These are phyloP conservation scores for Suhomyces bokatorum DNA, from an alignment of 1,139 yeast species.

Conservation along the genomic window DNA sequence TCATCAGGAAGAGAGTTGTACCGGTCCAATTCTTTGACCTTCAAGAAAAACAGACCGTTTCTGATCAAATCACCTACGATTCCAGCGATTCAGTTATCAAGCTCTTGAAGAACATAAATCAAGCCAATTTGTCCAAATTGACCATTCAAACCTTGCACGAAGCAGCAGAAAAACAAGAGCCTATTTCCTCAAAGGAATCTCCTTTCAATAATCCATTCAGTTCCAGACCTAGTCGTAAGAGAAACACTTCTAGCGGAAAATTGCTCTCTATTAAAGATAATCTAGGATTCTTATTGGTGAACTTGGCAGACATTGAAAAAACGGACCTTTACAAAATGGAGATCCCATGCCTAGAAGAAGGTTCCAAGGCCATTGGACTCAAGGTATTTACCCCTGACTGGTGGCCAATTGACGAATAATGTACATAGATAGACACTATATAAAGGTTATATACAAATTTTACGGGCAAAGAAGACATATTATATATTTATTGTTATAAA, in stretches of 20 bases:
- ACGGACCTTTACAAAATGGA: constrained; percentile 31
- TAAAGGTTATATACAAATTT: too few species aligned
- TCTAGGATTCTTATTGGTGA: constrained; percentile 64
- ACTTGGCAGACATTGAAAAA: constrained; percentile 43
- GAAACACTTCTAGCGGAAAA: constrained; percentile 55
- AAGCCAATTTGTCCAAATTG: constrained; percentile 25
- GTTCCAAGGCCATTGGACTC: constrained; percentile 31
- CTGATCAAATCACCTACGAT: constrained; percentile 17
- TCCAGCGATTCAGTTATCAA: constrained; percentile 21
- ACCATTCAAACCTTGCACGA: constrained; percentile 22
- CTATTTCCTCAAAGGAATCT: constrained; percentile 6
- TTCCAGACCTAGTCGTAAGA: constrained; percentile 28
- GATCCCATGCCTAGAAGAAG: constrained; percentile 26
- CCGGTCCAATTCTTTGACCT: constrained; percentile 60
- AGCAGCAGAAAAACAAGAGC: constrained; percentile 15
- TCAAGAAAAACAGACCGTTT: constrained; percentile 14
- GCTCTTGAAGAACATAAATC: constrained; percentile 20
- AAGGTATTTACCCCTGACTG: constrained; percentile 59
- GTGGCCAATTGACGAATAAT: constrained; percentile 54
- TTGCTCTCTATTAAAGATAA: constrained; percentile 58
- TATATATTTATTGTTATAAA: too few species aligned
- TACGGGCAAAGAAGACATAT: too few species aligned
- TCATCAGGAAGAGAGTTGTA: constrained; percentile 74
- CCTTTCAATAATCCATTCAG: constrained; percentile 31
- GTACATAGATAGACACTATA: background rate